These are phyloP conservation scores for Suhomyces chickasaworum DNA, from an alignment of 1,139 yeast species.

Conservation along the genomic window DNA sequence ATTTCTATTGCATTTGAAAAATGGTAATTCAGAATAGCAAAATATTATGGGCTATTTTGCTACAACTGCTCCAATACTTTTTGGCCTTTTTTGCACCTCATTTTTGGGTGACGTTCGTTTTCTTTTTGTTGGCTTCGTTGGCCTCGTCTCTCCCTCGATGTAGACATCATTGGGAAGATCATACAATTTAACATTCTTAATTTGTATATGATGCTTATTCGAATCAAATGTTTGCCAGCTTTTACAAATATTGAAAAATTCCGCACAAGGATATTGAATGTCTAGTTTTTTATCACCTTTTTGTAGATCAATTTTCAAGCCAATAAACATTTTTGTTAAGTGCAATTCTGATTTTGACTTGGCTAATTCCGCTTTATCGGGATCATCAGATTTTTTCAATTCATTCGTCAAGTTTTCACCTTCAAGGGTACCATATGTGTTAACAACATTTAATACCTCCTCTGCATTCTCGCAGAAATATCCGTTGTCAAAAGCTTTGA, in stretches of 20 bases:
- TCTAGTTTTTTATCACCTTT: slow-evolving; percentile 67
- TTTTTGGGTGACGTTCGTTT: slow-evolving; percentile 16
- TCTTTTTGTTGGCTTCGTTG: slow-evolving; percentile 52
- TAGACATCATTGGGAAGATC: slow-evolving; percentile 87
- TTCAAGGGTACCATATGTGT: slow-evolving; percentile 52
- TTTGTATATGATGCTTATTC: slow-evolving; percentile 59
- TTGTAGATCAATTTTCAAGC: slow-evolving; percentile 62
- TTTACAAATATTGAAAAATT: slow-evolving; percentile 78
- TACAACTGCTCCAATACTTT: too few relatives aligned
- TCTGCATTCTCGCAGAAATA: slow-evolving; percentile 57
- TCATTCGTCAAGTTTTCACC: slow-evolving; percentile 38
- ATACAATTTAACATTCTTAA: slow-evolving; percentile 75
- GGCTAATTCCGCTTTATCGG: too few relatives aligned
- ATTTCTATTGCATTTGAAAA: too few relatives aligned
- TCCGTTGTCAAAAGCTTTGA: slow-evolving; percentile 67
- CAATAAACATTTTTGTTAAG: slow-evolving; percentile 77
- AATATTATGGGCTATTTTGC: too few relatives aligned
- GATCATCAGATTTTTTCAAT: slow-evolving; percentile 10
- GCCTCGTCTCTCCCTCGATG: slow-evolving; percentile 75
- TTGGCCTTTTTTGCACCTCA: too few relatives aligned
- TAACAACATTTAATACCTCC: slow-evolving; percentile 54
- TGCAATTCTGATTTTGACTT: slow-evolving; percentile 42
- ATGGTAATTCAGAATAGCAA: too few relatives aligned
- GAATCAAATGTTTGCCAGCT: slow-evolving; percentile 68
- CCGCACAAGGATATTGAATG: slow-evolving; percentile 89